Conservation (phyloP, 2,329 filamentous ascomycete genomes). For the Epichloe baconii region DNA sequence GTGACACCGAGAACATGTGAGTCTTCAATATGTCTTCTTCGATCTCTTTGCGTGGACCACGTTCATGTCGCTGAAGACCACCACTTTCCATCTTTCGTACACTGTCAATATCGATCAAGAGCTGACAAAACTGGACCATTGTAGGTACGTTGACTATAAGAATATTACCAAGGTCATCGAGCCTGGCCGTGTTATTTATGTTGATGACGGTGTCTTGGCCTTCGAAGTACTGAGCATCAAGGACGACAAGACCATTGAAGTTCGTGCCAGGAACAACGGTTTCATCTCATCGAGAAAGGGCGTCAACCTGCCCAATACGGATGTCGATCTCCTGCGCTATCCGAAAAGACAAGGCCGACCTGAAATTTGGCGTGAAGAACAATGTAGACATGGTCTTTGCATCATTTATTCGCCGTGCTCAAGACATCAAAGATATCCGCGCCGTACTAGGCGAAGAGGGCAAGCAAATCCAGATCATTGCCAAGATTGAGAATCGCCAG, state of each 20-base stretch:
- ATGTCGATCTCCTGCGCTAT: slow-evolving; percentile 93
- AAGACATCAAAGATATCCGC: slow-evolving; percentile 88
- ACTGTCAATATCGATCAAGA: not conserved
- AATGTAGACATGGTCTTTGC: slow-evolving; percentile 98
- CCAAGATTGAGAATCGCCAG: slow-evolving; percentile 99
- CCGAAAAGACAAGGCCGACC: slow-evolving; percentile 92
- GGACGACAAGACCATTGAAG: slow-evolving; percentile 79
- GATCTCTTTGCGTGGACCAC: not conserved
- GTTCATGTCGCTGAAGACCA: not conserved
- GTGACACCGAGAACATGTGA: slow-evolving; percentile 88
- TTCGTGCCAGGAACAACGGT: slow-evolving; percentile 87
- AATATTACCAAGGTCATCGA: slow-evolving; percentile 99
- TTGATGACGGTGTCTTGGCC: slow-evolving; percentile 94
- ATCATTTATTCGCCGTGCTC: slow-evolving; percentile 89
- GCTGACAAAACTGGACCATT: not conserved
- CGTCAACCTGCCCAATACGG: slow-evolving; percentile 97
- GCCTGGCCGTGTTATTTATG: slow-evolving; percentile 86
- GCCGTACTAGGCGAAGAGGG: slow-evolving; percentile 81
- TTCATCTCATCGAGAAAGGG: slow-evolving; percentile 99
- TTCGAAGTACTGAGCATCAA: slow-evolving; percentile 84
- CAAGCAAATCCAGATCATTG: slow-evolving; percentile 96
- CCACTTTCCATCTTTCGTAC: not conserved
- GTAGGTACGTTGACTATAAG: slow-evolving; percentile 95
- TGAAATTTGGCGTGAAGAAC: slow-evolving; percentile 95
- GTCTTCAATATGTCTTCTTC: slow-evolving; percentile 17